Evolutionary conservation across 345 rosid genomes (phyloP).

Genomic region (Salix exigua): DNA sequence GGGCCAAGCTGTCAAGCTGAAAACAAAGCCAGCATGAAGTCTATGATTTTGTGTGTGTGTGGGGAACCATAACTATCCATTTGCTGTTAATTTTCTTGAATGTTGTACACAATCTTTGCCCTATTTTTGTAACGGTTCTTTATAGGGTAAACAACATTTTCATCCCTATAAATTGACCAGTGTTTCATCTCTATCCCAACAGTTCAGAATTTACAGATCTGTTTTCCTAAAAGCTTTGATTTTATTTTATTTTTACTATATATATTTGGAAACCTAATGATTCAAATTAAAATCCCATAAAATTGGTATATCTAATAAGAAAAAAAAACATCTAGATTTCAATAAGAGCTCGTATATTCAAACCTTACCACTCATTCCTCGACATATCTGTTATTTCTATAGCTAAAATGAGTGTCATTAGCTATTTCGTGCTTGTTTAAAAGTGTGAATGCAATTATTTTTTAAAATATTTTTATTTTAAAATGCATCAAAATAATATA

Average conservation of each 20-base stretch:
- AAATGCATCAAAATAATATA: too few species aligned
- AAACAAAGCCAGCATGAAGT: background rate
- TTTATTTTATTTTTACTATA: too few species aligned
- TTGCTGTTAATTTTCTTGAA: background rate
- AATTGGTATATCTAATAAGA: too few species aligned
- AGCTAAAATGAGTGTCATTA: background rate
- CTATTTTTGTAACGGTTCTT: background rate
- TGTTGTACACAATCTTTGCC: background rate
- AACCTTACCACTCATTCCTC: too few species aligned
- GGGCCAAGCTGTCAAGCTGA: background rate
- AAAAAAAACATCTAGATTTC: too few species aligned
- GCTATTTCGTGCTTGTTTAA: too few species aligned
- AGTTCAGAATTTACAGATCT: background rate
- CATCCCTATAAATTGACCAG: background rate
- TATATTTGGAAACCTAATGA: too few species aligned
- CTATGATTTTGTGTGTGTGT: background rate
- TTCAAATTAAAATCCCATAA: too few species aligned
- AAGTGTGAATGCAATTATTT: too few species aligned
- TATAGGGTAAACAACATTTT: background rate
- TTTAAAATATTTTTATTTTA: too few species aligned
- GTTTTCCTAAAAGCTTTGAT: background rate
- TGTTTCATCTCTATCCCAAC: background rate
- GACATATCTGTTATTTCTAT: too few species aligned
- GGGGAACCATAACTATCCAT: background rate
- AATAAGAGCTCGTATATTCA: too few species aligned